Conservation (phyloP, 106 monocot genomes). For the Dendrobium huoshanense region DNA sequence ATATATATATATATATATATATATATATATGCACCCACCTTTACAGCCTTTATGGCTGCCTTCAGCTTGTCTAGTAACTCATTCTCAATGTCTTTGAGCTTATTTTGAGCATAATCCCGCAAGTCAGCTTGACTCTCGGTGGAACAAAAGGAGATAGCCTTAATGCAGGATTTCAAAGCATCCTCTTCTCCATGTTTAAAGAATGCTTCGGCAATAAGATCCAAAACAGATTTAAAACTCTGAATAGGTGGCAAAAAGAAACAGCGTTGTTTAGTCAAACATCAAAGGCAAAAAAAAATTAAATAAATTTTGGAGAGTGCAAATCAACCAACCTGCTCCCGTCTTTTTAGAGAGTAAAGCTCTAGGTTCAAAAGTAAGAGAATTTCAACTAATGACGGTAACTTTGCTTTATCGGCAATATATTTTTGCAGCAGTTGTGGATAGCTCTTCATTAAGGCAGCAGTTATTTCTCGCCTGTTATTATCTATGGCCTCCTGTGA, state of each 20-base stretch:
- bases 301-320: constrained; percentile 1
- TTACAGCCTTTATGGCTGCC: constrained; percentile 75
- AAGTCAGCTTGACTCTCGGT: constrained; percentile 80
- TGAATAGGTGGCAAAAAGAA: constrained; percentile 16
- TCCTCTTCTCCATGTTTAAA: constrained; percentile 96
- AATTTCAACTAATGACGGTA: constrained; percentile 78
- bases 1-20: neutral
- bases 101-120: constrained; percentile 85
- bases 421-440: constrained; percentile 80
- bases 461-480: constrained; percentile 61
- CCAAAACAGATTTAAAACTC: constrained; percentile 71
- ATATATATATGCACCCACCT: constrained; percentile 27
- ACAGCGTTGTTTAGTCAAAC: neutral
- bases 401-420: constrained; percentile 84
- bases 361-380: constrained; percentile 75
- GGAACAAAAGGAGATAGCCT: constrained; percentile 77
- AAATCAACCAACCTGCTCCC: constrained; percentile 63
- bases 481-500: constrained; percentile 80
- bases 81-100: constrained; percentile 82
- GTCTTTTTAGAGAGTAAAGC: constrained; percentile 84
- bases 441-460: constrained; percentile 76
- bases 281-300: neutral
- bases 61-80: constrained; percentile 75
- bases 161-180: constrained; percentile 78
- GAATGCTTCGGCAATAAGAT: constrained; percentile 79